These are phyloP conservation scores for Lactifluus echinatus DNA, from an alignment of 768 basidiomycete genomes.

Conservation along the genomic window DNA sequence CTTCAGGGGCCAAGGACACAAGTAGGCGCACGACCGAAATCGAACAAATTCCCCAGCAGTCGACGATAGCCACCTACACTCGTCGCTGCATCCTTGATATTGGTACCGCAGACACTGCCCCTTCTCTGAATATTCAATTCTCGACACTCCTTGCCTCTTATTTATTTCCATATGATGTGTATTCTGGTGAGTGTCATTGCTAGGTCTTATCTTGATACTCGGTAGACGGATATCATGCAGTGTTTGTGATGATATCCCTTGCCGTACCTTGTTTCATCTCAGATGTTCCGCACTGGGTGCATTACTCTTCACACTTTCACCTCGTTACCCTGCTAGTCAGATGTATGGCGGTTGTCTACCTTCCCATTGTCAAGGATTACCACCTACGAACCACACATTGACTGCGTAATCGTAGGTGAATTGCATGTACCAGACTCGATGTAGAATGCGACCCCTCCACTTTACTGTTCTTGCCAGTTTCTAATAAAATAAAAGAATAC, in stretches of 20 bases:
- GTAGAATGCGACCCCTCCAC: background rate
- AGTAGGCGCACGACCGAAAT: background rate
- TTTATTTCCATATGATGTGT: background rate
- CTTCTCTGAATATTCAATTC: background rate
- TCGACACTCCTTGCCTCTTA: background rate
- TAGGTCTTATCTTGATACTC: too few relatives aligned
- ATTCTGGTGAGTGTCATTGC: background rate
- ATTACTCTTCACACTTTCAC: background rate
- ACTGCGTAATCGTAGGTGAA: slow-evolving; percentile 11
- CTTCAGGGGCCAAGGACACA: slow-evolving; percentile 3
- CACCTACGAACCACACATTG: slow-evolving; percentile 10
- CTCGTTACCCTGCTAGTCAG: slow-evolving; percentile 11
- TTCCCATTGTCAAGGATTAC: background rate
- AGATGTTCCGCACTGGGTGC: slow-evolving; percentile 10
- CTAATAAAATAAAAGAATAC: too few relatives aligned
- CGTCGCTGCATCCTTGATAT: background rate
- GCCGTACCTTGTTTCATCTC: background rate
- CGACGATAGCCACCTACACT: too few relatives aligned
- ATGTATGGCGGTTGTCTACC: background rate
- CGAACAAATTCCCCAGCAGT: too few relatives aligned
- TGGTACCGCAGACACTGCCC: background rate
- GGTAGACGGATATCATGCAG: too few relatives aligned
- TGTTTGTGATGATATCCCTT: background rate
- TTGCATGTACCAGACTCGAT: background rate
- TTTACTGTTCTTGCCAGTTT: background rate